These are phyloP conservation scores for Fusarium virguliforme DNA, from an alignment of 2,329 filamentous ascomycete genomes.

Conservation along the genomic window DNA sequence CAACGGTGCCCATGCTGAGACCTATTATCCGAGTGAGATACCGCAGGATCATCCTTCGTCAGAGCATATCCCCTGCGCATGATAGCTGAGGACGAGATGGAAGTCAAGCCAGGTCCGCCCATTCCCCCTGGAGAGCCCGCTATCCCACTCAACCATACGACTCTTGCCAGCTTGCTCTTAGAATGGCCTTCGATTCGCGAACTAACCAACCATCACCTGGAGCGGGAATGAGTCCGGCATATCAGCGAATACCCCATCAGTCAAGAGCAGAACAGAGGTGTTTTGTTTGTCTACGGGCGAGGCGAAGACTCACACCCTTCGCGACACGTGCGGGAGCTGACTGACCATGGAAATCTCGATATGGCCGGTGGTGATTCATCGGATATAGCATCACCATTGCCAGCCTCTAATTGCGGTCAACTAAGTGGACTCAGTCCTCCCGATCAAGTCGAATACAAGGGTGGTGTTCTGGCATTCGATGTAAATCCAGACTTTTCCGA, in stretches of 20 bases:
- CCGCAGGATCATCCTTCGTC: conserved; percentile 51
- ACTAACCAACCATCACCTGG: conserved; percentile 70
- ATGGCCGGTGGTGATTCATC: conserved; percentile 66
- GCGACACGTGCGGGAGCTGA: conserved; percentile 62
- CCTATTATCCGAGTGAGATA: conserved; percentile 44
- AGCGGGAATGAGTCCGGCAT: conserved; percentile 67
- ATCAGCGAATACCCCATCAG: conserved; percentile 83
- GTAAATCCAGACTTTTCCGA: conserved; percentile 71
- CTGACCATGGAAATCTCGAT: conserved; percentile 59
- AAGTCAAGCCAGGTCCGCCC: conserved; percentile 67
- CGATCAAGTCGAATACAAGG: conserved; percentile 59
- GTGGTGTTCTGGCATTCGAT: conserved; percentile 58
- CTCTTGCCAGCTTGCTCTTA: conserved; percentile 87
- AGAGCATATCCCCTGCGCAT: conserved; percentile 50
- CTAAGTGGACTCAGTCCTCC: conserved; percentile 67
- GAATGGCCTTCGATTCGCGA: conserved; percentile 78
- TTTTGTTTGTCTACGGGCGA: conserved; percentile 82
- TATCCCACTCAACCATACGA: conserved; percentile 90
- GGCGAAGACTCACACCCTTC: conserved; percentile 80
- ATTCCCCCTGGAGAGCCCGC: conserved; percentile 74
- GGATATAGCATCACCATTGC: conserved; percentile 69
- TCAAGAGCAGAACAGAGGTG: conserved; percentile 80
- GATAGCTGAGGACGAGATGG: conserved; percentile 65
- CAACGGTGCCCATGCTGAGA: conserved; percentile 46
- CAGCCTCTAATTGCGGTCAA: conserved; percentile 73